Conservation (phyloP, 495 filamentous ascomycete species). For the Neurospora discreta region DNA sequence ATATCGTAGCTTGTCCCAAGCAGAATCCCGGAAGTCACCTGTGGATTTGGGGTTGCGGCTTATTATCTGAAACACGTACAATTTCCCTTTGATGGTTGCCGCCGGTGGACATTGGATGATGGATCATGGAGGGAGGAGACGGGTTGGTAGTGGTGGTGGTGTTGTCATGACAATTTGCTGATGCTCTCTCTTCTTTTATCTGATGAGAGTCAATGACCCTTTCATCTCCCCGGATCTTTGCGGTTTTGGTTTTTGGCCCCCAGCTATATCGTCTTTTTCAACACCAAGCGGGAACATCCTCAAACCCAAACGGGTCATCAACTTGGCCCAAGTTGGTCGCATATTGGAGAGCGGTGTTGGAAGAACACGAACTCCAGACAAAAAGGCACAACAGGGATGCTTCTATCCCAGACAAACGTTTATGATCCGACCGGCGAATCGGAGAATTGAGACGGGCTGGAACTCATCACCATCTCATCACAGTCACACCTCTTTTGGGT, state of each 20-base stretch:
- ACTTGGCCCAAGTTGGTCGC: background rate
- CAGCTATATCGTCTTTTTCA: background rate
- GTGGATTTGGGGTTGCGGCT: background rate
- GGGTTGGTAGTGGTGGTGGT: background rate
- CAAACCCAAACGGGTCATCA: background rate
- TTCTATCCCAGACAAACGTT: background rate
- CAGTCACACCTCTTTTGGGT: background rate
- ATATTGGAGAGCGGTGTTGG: background rate
- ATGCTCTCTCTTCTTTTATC: background rate
- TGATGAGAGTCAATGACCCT: background rate
- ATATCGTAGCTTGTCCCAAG: background rate
- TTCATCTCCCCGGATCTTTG: background rate
- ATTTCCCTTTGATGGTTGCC: background rate
- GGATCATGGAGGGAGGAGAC: background rate
- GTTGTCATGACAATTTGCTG: too few relatives aligned
- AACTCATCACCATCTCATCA: background rate
- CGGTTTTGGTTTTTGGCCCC: too few relatives aligned
- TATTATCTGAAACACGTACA: background rate
- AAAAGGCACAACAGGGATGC: background rate
- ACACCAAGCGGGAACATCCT: background rate
- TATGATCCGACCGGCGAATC: background rate
- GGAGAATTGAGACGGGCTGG: background rate
- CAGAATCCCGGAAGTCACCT: background rate
- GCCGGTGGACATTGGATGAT: background rate
- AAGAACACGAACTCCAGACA: background rate